These are phyloP conservation scores for Scopulariopsis brevicaulis DNA, from an alignment of 2,329 filamentous ascomycete species.

Conservation along the genomic window DNA sequence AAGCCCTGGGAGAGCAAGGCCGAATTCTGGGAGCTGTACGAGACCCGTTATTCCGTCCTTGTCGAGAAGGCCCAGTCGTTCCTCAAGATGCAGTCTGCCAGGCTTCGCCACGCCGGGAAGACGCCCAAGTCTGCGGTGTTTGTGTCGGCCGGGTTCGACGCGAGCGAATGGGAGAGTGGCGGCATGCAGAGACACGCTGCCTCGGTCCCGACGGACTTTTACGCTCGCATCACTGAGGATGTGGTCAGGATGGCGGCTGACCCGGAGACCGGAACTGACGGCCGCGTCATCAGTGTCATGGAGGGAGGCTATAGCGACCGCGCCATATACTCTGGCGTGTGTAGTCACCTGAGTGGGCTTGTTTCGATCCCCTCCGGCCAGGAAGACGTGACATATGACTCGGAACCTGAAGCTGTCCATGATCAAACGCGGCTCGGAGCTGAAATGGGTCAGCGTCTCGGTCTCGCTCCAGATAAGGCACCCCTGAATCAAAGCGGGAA, in stretches of 20 bases:
- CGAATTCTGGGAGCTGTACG: conserved; percentile 87
- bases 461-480: conserved; percentile 9
- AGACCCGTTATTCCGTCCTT: conserved; percentile 63
- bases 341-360: conserved; percentile 83
- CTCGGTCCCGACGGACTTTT: conserved; percentile 94
- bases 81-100: conserved; percentile 60
- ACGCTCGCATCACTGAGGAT: conserved; percentile 80
- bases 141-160: conserved; percentile 91
- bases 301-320: conserved; percentile 95
- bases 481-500: not conserved
- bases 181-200: conserved; percentile 95
- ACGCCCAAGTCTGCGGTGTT: conserved; percentile 80
- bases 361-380: conserved; percentile 40
- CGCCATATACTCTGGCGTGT: conserved; percentile 74
- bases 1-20: conserved; percentile 72
- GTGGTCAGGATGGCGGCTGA: conserved; percentile 74
- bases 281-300: conserved; percentile 81
- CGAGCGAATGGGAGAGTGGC: conserved; percentile 83
- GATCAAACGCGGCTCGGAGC: conserved; percentile 32
- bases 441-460: conserved; percentile 46
- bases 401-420: conserved; percentile 11
- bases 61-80: conserved; percentile 74
- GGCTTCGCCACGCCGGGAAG: conserved; percentile 45
- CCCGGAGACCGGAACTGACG: conserved; percentile 64
- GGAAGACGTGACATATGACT: conserved; percentile 10